A percentile compares a stretch with the other conserved stretches of the same genome.
Evolutionary conservation across 2,329 filamentous ascomycete species (phyloP).

Genomic region (Aspergillus japonicus): DNA sequence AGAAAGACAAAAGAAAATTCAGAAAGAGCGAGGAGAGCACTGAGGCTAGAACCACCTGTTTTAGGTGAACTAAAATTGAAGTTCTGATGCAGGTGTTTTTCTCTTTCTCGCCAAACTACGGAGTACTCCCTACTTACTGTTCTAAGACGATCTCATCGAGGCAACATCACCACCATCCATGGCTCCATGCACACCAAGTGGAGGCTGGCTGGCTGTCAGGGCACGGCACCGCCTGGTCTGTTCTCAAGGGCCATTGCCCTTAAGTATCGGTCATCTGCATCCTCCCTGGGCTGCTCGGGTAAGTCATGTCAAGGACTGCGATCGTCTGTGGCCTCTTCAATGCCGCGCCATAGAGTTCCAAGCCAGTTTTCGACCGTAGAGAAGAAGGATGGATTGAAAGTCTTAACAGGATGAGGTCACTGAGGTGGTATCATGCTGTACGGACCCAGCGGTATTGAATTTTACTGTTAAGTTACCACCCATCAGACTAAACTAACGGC

Average conservation of each 20-base stretch:
- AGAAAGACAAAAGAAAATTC: neutral
- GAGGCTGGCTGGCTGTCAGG: constrained; percentile 15
- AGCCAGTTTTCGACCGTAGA: constrained; percentile 7
- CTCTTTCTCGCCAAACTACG: no score
- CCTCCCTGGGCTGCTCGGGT: neutral
- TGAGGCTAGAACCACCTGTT: neutral
- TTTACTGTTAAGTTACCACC: neutral
- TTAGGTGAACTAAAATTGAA: neutral
- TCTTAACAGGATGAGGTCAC: neutral
- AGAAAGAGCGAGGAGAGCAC: neutral
- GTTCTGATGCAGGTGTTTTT: neutral
- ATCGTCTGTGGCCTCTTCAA: no score
- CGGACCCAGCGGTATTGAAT: neutral
- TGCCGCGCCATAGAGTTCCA: neutral
- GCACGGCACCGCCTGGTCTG: constrained; percentile 9
- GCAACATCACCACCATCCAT: constrained; percentile 8
- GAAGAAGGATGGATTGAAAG: neutral
- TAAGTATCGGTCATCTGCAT: constrained; percentile 7
- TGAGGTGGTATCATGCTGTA: neutral
- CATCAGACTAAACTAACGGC: constrained; percentile 8
- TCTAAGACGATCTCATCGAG: constrained; percentile 10
- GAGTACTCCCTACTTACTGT: neutral
- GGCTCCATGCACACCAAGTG: constrained; percentile 14
- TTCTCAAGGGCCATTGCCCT: constrained; percentile 3
- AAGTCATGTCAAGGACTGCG: no score